Base-by-base conservation (phyloP, 805 yeast genomes). In the Candida palmyrensis region DNA sequence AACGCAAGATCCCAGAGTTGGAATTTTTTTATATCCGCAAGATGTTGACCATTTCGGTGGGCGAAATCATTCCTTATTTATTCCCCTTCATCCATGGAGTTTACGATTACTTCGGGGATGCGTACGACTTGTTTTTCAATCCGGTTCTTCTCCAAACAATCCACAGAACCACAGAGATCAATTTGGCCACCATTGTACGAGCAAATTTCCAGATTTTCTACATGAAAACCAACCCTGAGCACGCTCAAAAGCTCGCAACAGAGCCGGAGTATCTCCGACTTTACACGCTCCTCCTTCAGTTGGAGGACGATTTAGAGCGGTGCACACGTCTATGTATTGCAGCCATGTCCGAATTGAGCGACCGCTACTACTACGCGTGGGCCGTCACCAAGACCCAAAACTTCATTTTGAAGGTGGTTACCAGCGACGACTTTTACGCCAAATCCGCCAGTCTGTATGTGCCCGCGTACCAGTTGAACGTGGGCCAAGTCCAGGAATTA, bases 351-450 rank as follows among this genome's bases (percentile, higher is more conserved):
- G 57, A 59, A 18, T 49, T 78, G 17, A 71, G 81, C 7, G 61
- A 55, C 13, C 66, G 70, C 40, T 77, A 75, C 45, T 73, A 72
- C 33, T 75, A 75, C 43, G 78, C 82, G 2, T 74, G 75, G 73
- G 66, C 79, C 49, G 67, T 78, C 53, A 62, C 72, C 25, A 77
- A 75, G 42, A 77, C 79, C 2, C 69, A 66, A 27, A 49, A 47
- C 3, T 62, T 59, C 23, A 44, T 73, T 18, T 41, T 62, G 14
- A 56, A 52, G 18, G 32, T 66, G 5, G 39, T 73, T 12, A 57
- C 43, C 0, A 49, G 53, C 18, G 37, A 48, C 9, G 51, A 48
- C 7, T 52, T 53, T 29, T 54, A 49, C 30, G 40, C 42, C 3
- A 27, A 31, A 12, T 18, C 24, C 14, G 10, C 11, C n/a, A 10